Conservation (phyloP, 2,329 filamentous ascomycete species). For the Trichoderma pleuroti region DNA sequence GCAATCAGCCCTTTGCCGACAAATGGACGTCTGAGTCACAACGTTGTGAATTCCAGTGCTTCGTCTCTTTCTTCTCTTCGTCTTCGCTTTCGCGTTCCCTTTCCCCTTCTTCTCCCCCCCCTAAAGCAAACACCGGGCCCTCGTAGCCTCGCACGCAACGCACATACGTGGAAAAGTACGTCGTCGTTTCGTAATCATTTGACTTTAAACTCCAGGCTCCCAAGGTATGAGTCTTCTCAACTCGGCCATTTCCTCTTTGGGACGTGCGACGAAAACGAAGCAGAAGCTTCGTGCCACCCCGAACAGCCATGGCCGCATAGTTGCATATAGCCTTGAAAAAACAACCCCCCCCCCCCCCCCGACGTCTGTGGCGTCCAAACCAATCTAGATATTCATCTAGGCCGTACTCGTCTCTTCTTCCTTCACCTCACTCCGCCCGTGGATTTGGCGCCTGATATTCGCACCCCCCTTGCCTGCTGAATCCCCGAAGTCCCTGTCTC, state of each 20-base stretch:
- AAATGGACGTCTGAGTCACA: background rate
- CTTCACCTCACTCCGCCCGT: background rate
- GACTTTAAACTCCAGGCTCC: conserved; percentile 1
- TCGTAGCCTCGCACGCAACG: background rate
- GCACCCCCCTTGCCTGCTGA: conserved; percentile 9
- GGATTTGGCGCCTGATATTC: background rate
- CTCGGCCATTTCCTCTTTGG: conserved; percentile 13
- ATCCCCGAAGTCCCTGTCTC: conserved; percentile 16
- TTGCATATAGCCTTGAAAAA: conserved; percentile 7
- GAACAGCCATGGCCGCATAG: too few species aligned
- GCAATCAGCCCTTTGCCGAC: conserved; percentile 9
- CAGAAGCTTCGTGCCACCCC: conserved; percentile 3
- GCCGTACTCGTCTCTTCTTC: background rate
- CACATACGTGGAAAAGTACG: background rate
- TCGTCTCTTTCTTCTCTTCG: background rate
- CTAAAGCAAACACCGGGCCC: background rate
- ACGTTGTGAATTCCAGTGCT: background rate
- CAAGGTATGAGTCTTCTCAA: conserved; percentile 9
- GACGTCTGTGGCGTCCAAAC: background rate
- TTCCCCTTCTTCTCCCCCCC: background rate
- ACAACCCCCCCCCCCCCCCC: too few species aligned
- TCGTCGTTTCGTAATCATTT: conserved; percentile 14
- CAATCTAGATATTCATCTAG: conserved; percentile 13
- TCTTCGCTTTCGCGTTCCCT: background rate
- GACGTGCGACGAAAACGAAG: conserved; percentile 12